Conservation (phyloP, 352 stramenopile genomes). For the Pythium monospermum region DNA sequence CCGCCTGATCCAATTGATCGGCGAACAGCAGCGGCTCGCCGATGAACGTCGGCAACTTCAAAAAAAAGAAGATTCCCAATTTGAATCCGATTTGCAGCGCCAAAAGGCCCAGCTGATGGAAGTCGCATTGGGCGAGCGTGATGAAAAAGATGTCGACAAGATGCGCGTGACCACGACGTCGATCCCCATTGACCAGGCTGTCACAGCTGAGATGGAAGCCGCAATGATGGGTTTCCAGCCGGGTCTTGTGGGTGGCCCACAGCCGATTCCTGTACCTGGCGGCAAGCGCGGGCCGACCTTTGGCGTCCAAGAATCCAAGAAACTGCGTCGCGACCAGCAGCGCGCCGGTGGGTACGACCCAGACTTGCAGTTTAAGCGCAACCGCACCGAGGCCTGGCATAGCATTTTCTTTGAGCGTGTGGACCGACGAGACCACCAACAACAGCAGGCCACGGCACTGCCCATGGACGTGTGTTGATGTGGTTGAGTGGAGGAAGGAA, state of each 20-base stretch:
- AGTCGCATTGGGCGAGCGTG: slow-evolving; percentile 74
- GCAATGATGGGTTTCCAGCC: slow-evolving; percentile 87
- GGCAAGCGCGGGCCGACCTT: slow-evolving; percentile 78
- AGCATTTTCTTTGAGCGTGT: slow-evolving; percentile 69
- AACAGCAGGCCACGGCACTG: slow-evolving; percentile 1
- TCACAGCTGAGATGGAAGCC: slow-evolving; percentile 86
- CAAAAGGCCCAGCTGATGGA: slow-evolving; percentile 85
- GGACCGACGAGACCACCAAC: slow-evolving; percentile 22
- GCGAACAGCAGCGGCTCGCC: slow-evolving; percentile 72
- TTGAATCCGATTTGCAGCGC: slow-evolving; percentile 71
- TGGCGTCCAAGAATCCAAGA: slow-evolving; percentile 73
- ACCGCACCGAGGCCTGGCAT: slow-evolving; percentile 71
- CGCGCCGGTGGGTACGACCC: slow-evolving; percentile 75
- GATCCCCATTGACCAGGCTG: slow-evolving; percentile 79
- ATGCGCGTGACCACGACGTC: slow-evolving; percentile 72
- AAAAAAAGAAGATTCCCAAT: slow-evolving; percentile 74
- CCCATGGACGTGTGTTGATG: slow-evolving; percentile 27
- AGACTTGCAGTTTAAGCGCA: slow-evolving; percentile 73
- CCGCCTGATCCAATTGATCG: slow-evolving; percentile 78
- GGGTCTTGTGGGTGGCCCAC: slow-evolving; percentile 59
- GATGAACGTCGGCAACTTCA: slow-evolving; percentile 76
- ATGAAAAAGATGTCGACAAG: slow-evolving; percentile 72
- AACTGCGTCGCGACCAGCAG: slow-evolving; percentile 74
- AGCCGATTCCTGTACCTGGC: slow-evolving; percentile 70
- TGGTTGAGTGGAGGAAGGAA: no score